Evolutionary conservation across 495 filamentous ascomycete genomes (phyloP), one percentile per base, ranked within the genome.

Genomic region (Ascodesmis nigricans): DNA sequence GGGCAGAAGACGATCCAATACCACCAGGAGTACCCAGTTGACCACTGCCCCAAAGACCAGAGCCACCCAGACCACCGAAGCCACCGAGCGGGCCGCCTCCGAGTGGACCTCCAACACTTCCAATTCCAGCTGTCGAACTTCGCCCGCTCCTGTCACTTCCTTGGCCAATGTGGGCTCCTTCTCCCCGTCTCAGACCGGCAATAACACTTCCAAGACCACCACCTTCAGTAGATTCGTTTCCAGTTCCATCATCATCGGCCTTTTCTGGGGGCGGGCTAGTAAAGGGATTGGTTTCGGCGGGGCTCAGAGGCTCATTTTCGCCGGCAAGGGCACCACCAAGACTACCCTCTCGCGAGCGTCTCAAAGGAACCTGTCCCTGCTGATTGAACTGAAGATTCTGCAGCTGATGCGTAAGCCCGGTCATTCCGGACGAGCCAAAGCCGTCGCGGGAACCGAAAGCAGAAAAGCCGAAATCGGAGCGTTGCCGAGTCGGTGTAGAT

Each of bases 281-380:
- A 48, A 83, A 97, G n/a, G 87, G 90, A 53, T 97, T 97, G 0
- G 87, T 95, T 40, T 91, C 81, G 0, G 84, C 87, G 22, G 87
- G 90, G 48, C 90, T 95, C 40, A 77, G 66, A 4, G 73, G 73
- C 41, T 81, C 77, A 35, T 62, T 41, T 5, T 52, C 48, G 31
- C 56, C 63, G 31, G 65, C 64, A 34, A 61, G 55, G 25, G 63
- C 57, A 33, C 60, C 63, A 37, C 28, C 59, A 65, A 45, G 61
- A 71, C 43, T 62, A 52, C 54, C 42, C 55, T 41, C 45, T 36
- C 42, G 49, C 32, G 41, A 49, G 19, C 53, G 60, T 48, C 73
- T 66, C 22, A 65, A 59, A 8, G 63, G 65, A 30, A 59, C 60
- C 29, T 75, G 66, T 16, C 47, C 48, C 26, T 52, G 49, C 15